These are phyloP conservation scores for Pichia eremophila DNA, from an alignment of 805 yeast genomes.

Conservation along the genomic window DNA sequence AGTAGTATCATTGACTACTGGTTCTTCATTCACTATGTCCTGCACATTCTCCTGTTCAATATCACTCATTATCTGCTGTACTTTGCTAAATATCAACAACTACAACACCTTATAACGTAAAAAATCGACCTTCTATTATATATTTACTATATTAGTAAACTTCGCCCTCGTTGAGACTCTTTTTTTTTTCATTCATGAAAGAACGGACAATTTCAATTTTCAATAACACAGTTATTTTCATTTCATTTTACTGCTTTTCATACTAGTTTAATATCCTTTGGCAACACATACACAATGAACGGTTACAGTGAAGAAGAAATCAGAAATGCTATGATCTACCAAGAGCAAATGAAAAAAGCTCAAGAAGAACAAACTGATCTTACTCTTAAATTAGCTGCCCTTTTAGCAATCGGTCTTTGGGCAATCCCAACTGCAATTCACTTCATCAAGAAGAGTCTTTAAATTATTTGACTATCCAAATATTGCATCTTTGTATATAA, in stretches of 20 bases:
- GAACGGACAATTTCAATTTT: not conserved
- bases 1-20: not conserved
- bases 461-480: not conserved
- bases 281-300: conserved; percentile 14
- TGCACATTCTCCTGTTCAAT: not conserved
- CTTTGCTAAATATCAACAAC: no score
- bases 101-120: no score
- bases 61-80: not conserved
- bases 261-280: no score
- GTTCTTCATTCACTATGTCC: not conserved
- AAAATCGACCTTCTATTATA: no score
- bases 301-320: conserved; percentile 25
- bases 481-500: no score
- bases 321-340: conserved; percentile 31
- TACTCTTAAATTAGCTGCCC: conserved; percentile 51
- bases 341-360: conserved; percentile 56
- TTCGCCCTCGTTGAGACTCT: not conserved
- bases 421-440: conserved; percentile 45
- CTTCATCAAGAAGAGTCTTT: conserved; percentile 33
- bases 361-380: conserved; percentile 55
- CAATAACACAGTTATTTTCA: no score
- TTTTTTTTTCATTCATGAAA: not conserved
- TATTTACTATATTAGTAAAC: not conserved
- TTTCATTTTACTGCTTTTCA: no score
- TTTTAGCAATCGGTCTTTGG: conserved; percentile 60